Evolutionary conservation across 345 rosid genomes (phyloP), one percentile per base, ranked within the genome.

Genomic region (Kandelia obovata): DNA sequence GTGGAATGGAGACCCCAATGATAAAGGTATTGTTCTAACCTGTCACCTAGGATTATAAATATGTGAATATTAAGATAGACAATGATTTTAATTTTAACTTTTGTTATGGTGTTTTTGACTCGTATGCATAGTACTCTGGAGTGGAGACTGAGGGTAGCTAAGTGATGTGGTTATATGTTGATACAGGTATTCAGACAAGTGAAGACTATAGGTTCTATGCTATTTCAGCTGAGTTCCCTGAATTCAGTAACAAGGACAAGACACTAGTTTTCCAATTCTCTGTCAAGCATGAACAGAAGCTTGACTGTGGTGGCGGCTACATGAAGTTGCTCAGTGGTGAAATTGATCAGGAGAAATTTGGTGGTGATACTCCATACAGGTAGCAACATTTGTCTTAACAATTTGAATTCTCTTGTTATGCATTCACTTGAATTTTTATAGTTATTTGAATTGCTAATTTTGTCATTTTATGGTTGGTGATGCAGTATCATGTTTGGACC

Each of bases 271-370:
- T 96, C 86, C 99, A 92, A 63, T 92, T 96, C 77, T 87, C 91
- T 2, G 99, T 96, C 73, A 96, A 95, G 90, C 99, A 96, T 62
- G 99, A 96, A 73, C 99, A 96, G 79, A 96, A 96, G 82, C 99
- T 96, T 71, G 99, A 96, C 78, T 96, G 99, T 79, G 99, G 99
- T 77, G 99, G 99, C 74, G 99, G 99, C 70, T 96, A 96, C 89
- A 85, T 96, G 92, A 96, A 96, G 89, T 79, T 96, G 79, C 88
- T 96, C 53, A 92, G 97, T 56, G 94, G 83, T 53, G 94, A 86
- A 4, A 64, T 89, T 78, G 98, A 96, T 85, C 99, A 92, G 80
- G 90, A 90, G 79, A 90, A 92, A 75, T 96, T 96, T 2, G 99
- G 99, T 31, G 99, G 98, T 57, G 99, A 96, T 63, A 90, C 98